These are phyloP conservation scores for Mediolabrus comicus DNA, from an alignment of 108 stramenopile genomes.

Conservation along the genomic window DNA sequence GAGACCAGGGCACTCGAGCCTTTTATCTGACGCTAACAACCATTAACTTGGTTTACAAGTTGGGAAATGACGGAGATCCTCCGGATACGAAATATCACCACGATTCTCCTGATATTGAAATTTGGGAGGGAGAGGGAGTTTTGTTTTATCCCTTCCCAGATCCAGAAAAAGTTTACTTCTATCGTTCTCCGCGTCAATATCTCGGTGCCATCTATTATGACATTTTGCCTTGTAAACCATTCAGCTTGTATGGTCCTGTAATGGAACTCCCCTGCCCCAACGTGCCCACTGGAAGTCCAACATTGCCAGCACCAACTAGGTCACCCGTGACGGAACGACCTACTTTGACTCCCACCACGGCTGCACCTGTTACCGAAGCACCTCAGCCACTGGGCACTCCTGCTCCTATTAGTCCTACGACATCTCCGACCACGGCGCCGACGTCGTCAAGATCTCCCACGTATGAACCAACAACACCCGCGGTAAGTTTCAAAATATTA, in stretches of 20 bases:
- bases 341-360: neutral
- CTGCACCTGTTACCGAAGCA: neutral
- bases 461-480: neutral
- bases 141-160: conserved; percentile 8
- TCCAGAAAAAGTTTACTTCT: neutral
- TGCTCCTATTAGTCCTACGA: neutral
- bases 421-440: neutral
- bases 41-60: conserved; percentile 6
- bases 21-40: conserved; percentile 17
- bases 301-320: neutral
- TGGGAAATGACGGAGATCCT: neutral
- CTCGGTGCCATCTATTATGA: conserved; percentile 15
- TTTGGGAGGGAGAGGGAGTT: conserved; percentile 21
- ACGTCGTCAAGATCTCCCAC: neutral
- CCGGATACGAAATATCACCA: neutral
- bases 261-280: conserved; percentile 4
- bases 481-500: neutral
- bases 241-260: neutral
- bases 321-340: neutral
- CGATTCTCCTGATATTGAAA: conserved; percentile 1
- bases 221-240: conserved; percentile 13
- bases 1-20: neutral
- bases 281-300: conserved; percentile 4
- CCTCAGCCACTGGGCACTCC: neutral
- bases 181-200: conserved; percentile 8